These are phyloP conservation scores for Coemansia sp. DNA, from an alignment of 192 early-diverging fungal species.

Conservation along the genomic window DNA sequence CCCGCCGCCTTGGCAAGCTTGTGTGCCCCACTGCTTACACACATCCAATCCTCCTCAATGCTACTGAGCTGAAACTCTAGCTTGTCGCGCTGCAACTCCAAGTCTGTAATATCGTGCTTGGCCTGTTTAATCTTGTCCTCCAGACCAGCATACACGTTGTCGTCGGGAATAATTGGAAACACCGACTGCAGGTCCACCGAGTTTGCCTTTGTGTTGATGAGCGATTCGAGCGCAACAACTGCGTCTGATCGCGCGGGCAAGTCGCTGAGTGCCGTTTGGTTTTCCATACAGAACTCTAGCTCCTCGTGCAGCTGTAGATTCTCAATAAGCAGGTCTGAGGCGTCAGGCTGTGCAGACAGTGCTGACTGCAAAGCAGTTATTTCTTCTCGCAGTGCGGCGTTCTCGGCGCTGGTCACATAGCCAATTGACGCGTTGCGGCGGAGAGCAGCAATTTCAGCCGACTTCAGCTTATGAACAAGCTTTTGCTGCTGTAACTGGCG, in stretches of 20 bases:
- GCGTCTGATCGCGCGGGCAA: slow-evolving; percentile 28
- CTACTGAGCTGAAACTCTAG: slow-evolving; percentile 52
- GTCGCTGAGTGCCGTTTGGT: background rate
- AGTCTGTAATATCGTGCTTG: slow-evolving; percentile 40
- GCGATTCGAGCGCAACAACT: slow-evolving; percentile 16
- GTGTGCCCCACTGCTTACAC: slow-evolving; percentile 36
- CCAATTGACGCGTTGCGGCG: slow-evolving; percentile 24
- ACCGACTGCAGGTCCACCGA: slow-evolving; percentile 17
- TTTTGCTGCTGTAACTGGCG: slow-evolving; percentile 47
- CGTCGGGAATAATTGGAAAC: slow-evolving; percentile 51
- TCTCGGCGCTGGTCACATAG: slow-evolving; percentile 37
- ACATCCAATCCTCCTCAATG: slow-evolving; percentile 55
- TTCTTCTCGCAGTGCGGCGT: slow-evolving; percentile 43
- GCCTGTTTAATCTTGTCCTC: slow-evolving; percentile 40
- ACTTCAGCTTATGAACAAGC: slow-evolving; percentile 41
- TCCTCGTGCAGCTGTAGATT: slow-evolving; percentile 44
- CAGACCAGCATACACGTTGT: slow-evolving; percentile 33
- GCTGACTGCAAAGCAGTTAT: slow-evolving; percentile 34
- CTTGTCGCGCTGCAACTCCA: slow-evolving; percentile 47
- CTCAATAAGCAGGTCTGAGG: slow-evolving; percentile 42
- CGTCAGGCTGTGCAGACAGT: slow-evolving; percentile 44
- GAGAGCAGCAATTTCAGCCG: slow-evolving; percentile 26
- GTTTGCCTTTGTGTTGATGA: slow-evolving; percentile 21
- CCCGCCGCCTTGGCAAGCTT: slow-evolving; percentile 17
- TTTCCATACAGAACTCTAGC: slow-evolving; percentile 14